These are phyloP conservation scores for Claviceps citrina DNA, from an alignment of 2,329 filamentous ascomycete species.

Conservation along the genomic window DNA sequence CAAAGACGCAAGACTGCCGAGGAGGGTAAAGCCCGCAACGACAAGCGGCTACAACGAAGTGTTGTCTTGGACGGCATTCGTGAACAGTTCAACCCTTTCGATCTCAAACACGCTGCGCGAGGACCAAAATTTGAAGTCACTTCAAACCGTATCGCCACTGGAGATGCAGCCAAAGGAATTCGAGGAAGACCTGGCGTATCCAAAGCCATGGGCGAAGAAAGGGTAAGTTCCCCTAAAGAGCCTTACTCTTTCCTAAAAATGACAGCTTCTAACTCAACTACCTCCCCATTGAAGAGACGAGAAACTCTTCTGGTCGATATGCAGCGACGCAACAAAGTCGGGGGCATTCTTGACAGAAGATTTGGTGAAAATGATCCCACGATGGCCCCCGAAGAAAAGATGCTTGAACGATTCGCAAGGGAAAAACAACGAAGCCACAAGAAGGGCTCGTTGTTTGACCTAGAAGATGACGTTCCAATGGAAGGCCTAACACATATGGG, in stretches of 20 bases:
- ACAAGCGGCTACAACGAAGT: conserved; percentile 62
- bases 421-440: conserved; percentile 72
- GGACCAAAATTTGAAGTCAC: conserved; percentile 78
- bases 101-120: conserved; percentile 65
- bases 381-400: conserved; percentile 86
- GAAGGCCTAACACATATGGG: conserved; percentile 69
- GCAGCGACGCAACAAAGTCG: conserved; percentile 76
- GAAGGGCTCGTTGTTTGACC: conserved; percentile 69
- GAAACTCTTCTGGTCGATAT: conserved; percentile 80
- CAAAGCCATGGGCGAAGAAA: conserved; percentile 76
- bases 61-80: conserved; percentile 73
- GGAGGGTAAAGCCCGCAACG: conserved; percentile 46
- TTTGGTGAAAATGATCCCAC: conserved; percentile 92
- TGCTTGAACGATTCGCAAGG: conserved; percentile 75
- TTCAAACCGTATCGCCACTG: conserved; percentile 41
- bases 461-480: conserved; percentile 56
- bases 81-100: conserved; percentile 96
- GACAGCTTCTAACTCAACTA: conserved; percentile 7
- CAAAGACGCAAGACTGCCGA: conserved; percentile 63
- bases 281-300: conserved; percentile 38
- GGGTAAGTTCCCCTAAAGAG: conserved; percentile 32
- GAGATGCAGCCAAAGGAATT: conserved; percentile 40
- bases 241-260: background rate
- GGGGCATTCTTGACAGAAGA: conserved; percentile 79
- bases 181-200: conserved; percentile 67